Percentiles rank a stretch among this genome's conserved stretches.
Evolutionary conservation across 495 filamentous ascomycete genomes (phyloP).

Genomic region (Tetracladium marchalianum): DNA sequence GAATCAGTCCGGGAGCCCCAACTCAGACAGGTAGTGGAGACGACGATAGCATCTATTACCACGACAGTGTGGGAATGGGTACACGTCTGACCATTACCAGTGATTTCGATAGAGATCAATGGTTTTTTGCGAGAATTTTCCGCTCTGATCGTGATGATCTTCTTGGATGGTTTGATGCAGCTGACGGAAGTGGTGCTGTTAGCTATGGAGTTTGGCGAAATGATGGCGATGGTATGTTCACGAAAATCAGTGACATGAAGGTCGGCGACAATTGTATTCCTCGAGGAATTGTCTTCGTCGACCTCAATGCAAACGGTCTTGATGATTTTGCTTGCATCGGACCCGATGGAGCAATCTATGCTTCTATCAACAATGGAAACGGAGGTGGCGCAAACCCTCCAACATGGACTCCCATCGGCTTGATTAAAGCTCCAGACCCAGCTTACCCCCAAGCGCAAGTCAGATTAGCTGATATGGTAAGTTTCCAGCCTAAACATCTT

Average conservation of each 20-base stretch:
- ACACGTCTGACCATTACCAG: background rate
- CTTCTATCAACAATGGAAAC: slow-evolving; percentile 13
- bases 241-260: too few species aligned
- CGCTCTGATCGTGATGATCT: slow-evolving; percentile 15
- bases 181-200: too few species aligned
- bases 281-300: slow-evolving; percentile 18
- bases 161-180: slow-evolving; percentile 4
- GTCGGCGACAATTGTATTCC: slow-evolving; percentile 13
- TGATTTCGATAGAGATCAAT: slow-evolving; percentile 17
- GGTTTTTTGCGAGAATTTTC: slow-evolving; percentile 14
- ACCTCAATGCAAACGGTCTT: slow-evolving; percentile 28
- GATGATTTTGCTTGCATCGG: slow-evolving; percentile 30
- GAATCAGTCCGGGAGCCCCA: slow-evolving; percentile 5
- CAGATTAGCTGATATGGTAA: too few species aligned
- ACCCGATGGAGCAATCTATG: slow-evolving; percentile 12
- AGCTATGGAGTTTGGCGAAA: too few species aligned
- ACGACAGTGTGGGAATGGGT: slow-evolving; percentile 2
- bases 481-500: too few species aligned
- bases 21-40: slow-evolving; percentile 1
- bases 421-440: too few species aligned
- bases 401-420: slow-evolving; percentile 2
- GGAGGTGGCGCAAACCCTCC: background rate
- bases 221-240: too few species aligned
- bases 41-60: slow-evolving; percentile 11
- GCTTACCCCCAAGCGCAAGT: too few species aligned